Evolutionary conservation across 2,329 filamentous ascomycete species (phyloP).

Genomic region (Hypocreales sp.): DNA sequence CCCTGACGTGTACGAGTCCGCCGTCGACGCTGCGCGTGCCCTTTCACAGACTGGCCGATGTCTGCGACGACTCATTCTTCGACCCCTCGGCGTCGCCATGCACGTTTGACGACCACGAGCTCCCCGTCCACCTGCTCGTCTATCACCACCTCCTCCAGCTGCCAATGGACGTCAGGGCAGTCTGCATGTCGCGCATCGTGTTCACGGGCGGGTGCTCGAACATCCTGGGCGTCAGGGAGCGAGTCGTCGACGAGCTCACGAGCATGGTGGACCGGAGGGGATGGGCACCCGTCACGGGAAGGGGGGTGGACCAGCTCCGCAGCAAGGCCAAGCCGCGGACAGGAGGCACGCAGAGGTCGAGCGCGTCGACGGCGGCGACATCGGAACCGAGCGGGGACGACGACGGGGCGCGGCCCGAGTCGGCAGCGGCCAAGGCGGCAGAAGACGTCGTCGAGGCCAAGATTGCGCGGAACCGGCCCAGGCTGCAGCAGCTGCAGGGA

Average conservation of each 20-base stretch:
- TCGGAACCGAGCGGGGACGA: constrained; percentile 11
- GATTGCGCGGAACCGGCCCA: constrained; percentile 16
- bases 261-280: constrained; percentile 50
- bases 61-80: constrained; percentile 65
- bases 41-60: constrained; percentile 55
- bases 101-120: constrained; percentile 75
- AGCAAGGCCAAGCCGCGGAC: constrained; percentile 26
- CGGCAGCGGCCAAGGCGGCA: constrained; percentile 10
- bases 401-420: constrained; percentile 7
- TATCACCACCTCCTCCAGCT: constrained; percentile 63
- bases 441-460: constrained; percentile 21
- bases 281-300: constrained; percentile 65
- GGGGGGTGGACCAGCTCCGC: constrained; percentile 41
- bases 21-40: constrained; percentile 46
- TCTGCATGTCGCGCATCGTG: constrained; percentile 79
- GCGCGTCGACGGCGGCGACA: constrained; percentile 8
- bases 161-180: constrained; percentile 65
- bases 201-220: constrained; percentile 70
- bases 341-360: constrained; percentile 6
- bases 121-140: constrained; percentile 59
- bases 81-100: constrained; percentile 30
- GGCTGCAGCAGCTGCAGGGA: constrained; percentile 33
- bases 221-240: constrained; percentile 63
- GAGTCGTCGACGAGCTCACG: constrained; percentile 62
- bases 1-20: constrained; percentile 28